Conservation (phyloP, 768 basidiomycete species). For the Antrodiella citrinella region DNA sequence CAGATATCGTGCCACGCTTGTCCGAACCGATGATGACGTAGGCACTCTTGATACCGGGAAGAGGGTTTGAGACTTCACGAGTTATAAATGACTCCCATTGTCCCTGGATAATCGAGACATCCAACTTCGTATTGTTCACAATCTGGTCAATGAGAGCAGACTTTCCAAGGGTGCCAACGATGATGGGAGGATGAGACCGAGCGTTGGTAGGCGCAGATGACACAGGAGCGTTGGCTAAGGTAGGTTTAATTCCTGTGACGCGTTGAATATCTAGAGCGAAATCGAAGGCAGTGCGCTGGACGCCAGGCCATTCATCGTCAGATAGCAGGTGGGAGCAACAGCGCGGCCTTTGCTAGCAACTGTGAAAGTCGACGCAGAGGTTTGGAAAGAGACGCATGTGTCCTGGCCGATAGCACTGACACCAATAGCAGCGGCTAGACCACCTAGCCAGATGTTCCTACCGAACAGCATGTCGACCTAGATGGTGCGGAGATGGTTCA, state of each 20-base stretch:
- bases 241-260: slow-evolving; percentile 47
- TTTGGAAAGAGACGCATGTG: slow-evolving; percentile 38
- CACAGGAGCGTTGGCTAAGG: slow-evolving; percentile 40
- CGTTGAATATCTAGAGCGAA: slow-evolving; percentile 54
- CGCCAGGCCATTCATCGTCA: slow-evolving; percentile 54
- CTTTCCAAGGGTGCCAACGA: slow-evolving; percentile 58
- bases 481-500: no score
- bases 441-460: slow-evolving; percentile 1
- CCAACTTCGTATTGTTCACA: slow-evolving; percentile 43
- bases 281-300: slow-evolving; percentile 50
- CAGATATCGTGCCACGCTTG: slow-evolving; percentile 61
- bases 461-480: no score
- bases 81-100: slow-evolving; percentile 61
- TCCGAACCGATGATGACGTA: slow-evolving; percentile 66
- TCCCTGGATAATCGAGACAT: slow-evolving; percentile 49
- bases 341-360: slow-evolving; percentile 38
- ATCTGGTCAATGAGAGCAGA: slow-evolving; percentile 44
- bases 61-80: slow-evolving; percentile 42
- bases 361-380: slow-evolving; percentile 27
- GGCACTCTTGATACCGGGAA: slow-evolving; percentile 49
- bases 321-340: slow-evolving; percentile 41
- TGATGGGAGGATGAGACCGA: slow-evolving; percentile 36
- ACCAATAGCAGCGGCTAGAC: slow-evolving; percentile 10
- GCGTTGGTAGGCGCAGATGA: slow-evolving; percentile 14
- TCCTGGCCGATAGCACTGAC: slow-evolving; percentile 40